Percentiles rank a stretch among this genome's conserved stretches.
Evolutionary conservation across 495 filamentous ascomycete genomes (phyloP).

Genomic region (Terfezia boudieri): DNA sequence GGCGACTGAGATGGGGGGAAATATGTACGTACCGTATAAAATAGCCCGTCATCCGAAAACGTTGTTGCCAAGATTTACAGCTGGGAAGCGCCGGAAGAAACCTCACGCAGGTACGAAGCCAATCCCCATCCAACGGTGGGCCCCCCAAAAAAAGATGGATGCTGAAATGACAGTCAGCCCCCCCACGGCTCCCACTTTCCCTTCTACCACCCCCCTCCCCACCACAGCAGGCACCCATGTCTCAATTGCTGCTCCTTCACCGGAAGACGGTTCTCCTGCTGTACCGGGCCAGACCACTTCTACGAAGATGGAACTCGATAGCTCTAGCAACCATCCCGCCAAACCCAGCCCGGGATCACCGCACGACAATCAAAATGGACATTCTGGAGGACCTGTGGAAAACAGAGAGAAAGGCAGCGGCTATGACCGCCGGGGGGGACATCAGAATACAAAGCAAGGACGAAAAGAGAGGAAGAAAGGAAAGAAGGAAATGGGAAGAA

Average conservation of each 20-base stretch:
- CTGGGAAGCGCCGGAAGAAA: no score
- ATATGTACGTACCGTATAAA: no score
- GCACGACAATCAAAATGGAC: background rate
- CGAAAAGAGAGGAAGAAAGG: background rate
- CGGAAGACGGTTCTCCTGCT: background rate
- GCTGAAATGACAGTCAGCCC: no score
- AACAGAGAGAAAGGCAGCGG: background rate
- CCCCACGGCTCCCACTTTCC: no score
- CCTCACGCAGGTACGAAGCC: no score
- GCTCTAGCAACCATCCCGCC: background rate
- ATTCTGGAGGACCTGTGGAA: background rate
- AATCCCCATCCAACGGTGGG: no score
- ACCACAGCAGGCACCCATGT: background rate
- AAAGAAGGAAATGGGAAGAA: background rate
- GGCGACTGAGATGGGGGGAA: no score
- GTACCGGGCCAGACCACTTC: background rate
- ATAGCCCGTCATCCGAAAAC: background rate
- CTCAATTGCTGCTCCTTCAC: background rate
- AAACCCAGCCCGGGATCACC: background rate
- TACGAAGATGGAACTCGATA: background rate
- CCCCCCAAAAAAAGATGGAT: no score
- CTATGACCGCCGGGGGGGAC: background rate
- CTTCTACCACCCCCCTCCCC: no score
- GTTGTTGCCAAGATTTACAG: no score
- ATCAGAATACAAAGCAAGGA: background rate